Evolutionary conservation across 2,329 filamentous ascomycete species (phyloP).

Genomic region (Ploettnerulaceae sp.): DNA sequence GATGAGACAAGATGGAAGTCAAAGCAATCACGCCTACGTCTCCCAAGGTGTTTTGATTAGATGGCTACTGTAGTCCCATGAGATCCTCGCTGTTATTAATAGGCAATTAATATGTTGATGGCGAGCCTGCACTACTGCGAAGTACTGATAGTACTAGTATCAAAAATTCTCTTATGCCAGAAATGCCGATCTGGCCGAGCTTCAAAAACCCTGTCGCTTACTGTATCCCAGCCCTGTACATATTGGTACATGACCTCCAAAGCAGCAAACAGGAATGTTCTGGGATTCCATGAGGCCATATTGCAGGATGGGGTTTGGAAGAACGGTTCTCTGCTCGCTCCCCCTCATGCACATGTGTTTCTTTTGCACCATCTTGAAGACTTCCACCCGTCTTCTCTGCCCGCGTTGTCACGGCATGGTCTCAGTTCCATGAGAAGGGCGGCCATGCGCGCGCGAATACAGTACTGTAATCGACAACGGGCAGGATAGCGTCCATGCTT

Average conservation of each 20-base stretch:
- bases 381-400: conserved; percentile 21
- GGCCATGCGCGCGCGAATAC: neutral
- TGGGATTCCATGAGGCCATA: conserved; percentile 13
- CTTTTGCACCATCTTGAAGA: conserved; percentile 11
- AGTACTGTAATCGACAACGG: neutral
- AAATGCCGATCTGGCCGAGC: conserved; percentile 15
- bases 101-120: neutral
- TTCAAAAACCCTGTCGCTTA: conserved; percentile 6
- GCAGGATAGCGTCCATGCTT: conserved; percentile 7
- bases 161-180: conserved; percentile 9
- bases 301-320: conserved; percentile 11
- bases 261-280: conserved; percentile 20
- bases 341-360: conserved; percentile 13
- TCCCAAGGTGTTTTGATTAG: neutral
- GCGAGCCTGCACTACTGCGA: conserved; percentile 1
- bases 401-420: conserved; percentile 6
- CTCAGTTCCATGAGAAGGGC: conserved; percentile 1
- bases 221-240: conserved; percentile 17
- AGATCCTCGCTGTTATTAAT: neutral
- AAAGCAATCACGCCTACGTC: conserved; percentile 17
- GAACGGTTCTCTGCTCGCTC: no score
- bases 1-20: conserved; percentile 16
- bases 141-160: no score
- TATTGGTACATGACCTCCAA: conserved; percentile 21
- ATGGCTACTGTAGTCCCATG: neutral